Conservation (phyloP, 2,329 filamentous ascomycete species). For the Talaromyces islandicus region DNA sequence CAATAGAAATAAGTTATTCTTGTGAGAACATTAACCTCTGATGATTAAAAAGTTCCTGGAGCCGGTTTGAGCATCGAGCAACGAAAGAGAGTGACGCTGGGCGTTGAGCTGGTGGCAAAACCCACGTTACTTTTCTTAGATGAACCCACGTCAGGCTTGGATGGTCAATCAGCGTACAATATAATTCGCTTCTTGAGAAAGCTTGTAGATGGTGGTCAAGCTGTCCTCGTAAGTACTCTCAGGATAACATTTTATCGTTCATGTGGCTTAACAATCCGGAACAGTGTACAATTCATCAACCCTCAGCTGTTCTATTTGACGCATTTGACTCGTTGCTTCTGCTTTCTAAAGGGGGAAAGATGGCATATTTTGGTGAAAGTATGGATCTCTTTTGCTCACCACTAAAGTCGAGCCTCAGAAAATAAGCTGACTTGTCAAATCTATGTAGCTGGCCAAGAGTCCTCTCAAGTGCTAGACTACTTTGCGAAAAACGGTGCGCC, state of each 20-base stretch:
- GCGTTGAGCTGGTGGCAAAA: conserved; percentile 55
- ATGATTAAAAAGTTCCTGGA: conserved; percentile 33
- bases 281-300: conserved; percentile 60
- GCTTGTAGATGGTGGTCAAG: conserved; percentile 60
- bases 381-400: conserved; percentile 8
- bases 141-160: conserved; percentile 58
- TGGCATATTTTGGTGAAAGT: conserved; percentile 60
- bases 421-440: background rate
- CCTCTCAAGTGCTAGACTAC: conserved; percentile 39
- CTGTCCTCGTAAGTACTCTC: conserved; percentile 48
- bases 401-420: background rate
- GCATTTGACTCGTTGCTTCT: conserved; percentile 62
- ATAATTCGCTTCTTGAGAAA: conserved; percentile 59
- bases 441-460: conserved; percentile 29
- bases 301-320: conserved; percentile 60
- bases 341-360: conserved; percentile 59
- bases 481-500: conserved; percentile 50
- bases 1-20: conserved; percentile 4
- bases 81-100: conserved; percentile 57
- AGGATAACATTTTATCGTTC: background rate
- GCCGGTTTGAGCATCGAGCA: conserved; percentile 60
- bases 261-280: background rate
- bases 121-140: conserved; percentile 58
- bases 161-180: conserved; percentile 57
- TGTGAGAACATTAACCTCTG: background rate